Base-by-base conservation (phyloP, 2,329 filamentous ascomycete species). In the Nemania sp. region DNA sequence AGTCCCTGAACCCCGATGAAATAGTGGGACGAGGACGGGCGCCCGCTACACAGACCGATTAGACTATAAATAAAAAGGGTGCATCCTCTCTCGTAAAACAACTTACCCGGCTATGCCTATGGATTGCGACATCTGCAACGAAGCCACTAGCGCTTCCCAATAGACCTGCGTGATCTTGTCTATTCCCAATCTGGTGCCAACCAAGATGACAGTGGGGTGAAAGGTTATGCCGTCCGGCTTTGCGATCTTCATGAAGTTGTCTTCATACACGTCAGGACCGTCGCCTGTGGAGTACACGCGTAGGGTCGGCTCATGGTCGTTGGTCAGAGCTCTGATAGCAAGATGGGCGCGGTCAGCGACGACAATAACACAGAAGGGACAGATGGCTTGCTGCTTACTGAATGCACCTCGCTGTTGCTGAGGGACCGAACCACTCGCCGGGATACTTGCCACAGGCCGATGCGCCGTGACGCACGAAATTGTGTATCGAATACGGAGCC, bases 391-490 rank as follows among this genome's bases (percentile, higher is more conserved):
- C 25, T 47, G 77, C 90, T 74, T 79, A 96, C 92, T 95, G 89
- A 67, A 99, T 97, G 75, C 95, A 98, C 58, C 89, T 87, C 48
- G 95, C 93, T 10, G 95, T 96, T 6, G 95, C 95, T 17, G 92
- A 97, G n/a, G 95, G 95, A 0, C 95, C 95, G 77, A 99, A 99
- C 95, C 95, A 99, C 77, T 98, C 92, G 39, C 95, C 95, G 0
- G 95, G 95, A 71, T 96, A 91, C 76, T 97, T 98, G 3, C 92
- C 93, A 75, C 95, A 99, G 2, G 90, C 89, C 37, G 84, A 82
- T 21, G 92, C 92, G 17, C 95, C 95, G 69, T 97, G 90, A 54
- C 88, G 83, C 37, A 99, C 95, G 71, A 99, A 99, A 63, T 89
- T 91, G 71, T 99, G 95, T 68, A 99, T 92, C 1, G 94, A 98